A percentile compares a stretch with the other conserved stretches of the same genome.
Evolutionary conservation across 139 green algal species (phyloP).

Genomic region (Chlamydomonas sp.): DNA sequence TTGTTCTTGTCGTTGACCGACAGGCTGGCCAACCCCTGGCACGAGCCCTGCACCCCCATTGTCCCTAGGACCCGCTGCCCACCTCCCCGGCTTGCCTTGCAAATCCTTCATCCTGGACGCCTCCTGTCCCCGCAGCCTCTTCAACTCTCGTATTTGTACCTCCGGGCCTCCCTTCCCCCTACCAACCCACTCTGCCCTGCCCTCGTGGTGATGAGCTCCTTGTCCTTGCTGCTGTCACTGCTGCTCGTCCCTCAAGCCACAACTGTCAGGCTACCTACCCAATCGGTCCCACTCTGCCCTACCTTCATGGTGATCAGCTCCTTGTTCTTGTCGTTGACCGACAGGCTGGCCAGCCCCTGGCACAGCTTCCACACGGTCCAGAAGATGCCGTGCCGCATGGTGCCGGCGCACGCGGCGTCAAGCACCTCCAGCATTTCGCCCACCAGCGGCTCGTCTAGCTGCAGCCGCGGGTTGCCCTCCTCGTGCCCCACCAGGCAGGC

Average conservation of each 20-base stretch:
- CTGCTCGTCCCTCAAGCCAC: too few species aligned
- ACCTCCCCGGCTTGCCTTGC: too few species aligned
- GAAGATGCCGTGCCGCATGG: conserved; percentile 53
- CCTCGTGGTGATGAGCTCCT: too few species aligned
- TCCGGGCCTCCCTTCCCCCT: too few species aligned
- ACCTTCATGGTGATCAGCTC: conserved; percentile 41
- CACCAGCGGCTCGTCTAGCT: conserved; percentile 55
- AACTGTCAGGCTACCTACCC: too few species aligned
- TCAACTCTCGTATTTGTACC: too few species aligned
- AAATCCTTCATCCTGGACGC: too few species aligned
- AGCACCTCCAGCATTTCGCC: conserved; percentile 57
- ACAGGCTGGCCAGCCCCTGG: conserved; percentile 56
- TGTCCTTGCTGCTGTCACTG: too few species aligned
- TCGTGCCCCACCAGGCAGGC: conserved; percentile 65
- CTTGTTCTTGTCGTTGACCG: conserved; percentile 62
- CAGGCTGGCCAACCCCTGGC: conserved; percentile 57
- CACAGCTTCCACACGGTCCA: conserved; percentile 68
- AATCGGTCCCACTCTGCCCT: background rate
- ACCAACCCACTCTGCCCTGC: too few species aligned
- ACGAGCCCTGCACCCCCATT: too few species aligned
- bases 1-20: conserved; percentile 49
- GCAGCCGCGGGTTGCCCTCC: conserved; percentile 46
- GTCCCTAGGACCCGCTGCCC: too few species aligned
- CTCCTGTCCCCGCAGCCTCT: too few species aligned
- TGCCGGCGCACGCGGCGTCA: conserved; percentile 36